A percentile compares a stretch with the other conserved stretches of the same genome.
Conservation (phyloP, 371 early-diverging fungal species). For the Furculomyces boomerangus region DNA sequence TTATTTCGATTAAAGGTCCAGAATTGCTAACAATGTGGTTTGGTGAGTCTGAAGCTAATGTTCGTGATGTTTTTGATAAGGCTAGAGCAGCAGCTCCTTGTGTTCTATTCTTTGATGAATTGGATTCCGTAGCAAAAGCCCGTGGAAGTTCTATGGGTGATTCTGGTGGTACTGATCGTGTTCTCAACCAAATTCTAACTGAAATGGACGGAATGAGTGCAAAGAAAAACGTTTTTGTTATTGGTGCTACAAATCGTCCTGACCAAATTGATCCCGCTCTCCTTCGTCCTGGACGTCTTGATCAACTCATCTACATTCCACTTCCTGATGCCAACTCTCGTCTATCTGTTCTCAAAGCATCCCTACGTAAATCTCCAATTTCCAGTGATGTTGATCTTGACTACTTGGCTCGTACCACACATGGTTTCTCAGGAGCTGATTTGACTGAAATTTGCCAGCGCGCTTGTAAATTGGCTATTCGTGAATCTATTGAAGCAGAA, state of each 20-base stretch:
- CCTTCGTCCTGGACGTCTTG: constrained; percentile 97
- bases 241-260: constrained; percentile 99
- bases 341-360: constrained; percentile 72
- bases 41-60: constrained; percentile 99
- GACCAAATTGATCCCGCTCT: constrained; percentile 93
- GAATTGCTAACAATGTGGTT: constrained; percentile 99
- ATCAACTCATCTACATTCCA: constrained; percentile 98
- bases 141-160: constrained; percentile 74
- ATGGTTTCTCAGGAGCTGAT: constrained; percentile 99
- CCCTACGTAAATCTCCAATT: constrained; percentile 95
- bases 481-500: constrained; percentile 94
- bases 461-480: constrained; percentile 97
- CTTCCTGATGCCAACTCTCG: constrained; percentile 93
- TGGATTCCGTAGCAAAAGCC: constrained; percentile 98
- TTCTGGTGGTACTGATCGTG: constrained; percentile 96
- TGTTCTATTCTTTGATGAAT: constrained; percentile 99
- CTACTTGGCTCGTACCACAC: constrained; percentile 77
- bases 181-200: constrained; percentile 98
- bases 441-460: constrained; percentile 99
- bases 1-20: constrained; percentile 99
- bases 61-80: constrained; percentile 99
- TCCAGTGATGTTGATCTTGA: constrained; percentile 67
- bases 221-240: constrained; percentile 98
- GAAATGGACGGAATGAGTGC: constrained; percentile 99
- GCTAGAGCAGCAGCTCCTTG: constrained; percentile 99